phyloP scores from a whole-genome alignment of 257 asterid species.

The Parsonsia alboflavescens region DNA sequence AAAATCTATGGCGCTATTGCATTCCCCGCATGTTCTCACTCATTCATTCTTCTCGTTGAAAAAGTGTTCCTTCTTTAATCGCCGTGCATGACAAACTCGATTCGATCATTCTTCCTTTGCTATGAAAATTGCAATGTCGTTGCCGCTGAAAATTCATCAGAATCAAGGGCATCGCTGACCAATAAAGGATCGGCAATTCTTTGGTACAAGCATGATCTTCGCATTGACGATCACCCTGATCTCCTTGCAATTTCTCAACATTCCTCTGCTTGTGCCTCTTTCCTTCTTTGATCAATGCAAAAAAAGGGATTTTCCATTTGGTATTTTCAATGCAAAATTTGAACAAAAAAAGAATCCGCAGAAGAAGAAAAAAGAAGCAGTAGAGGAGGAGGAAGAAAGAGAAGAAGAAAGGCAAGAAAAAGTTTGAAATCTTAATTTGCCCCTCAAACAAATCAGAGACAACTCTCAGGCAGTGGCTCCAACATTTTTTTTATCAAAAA shows the following conservation, averaged over 20 bases:
- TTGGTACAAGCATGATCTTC: constrained; percentile 95
- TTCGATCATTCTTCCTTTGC: constrained; percentile 28
- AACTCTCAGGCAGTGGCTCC: too few species aligned
- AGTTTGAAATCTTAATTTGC: too few species aligned
- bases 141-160: constrained; percentile 14
- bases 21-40: constrained; percentile 33
- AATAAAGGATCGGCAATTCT: constrained; percentile 48
- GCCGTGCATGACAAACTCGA: constrained; percentile 15
- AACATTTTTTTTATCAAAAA: too few species aligned
- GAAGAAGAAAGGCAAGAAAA: too few species aligned
- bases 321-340: too few species aligned
- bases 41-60: constrained; percentile 21
- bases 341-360: too few species aligned
- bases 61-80: constrained; percentile 13
- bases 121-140: constrained; percentile 16
- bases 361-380: too few species aligned
- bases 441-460: too few species aligned
- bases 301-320: too few species aligned
- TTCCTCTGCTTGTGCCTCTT: constrained; percentile 61
- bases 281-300: constrained; percentile 84
- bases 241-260: constrained; percentile 61
- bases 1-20: constrained; percentile 46
- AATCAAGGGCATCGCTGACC: constrained; percentile 30
- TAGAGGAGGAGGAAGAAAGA: too few species aligned
- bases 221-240: constrained; percentile 79